phyloP scores from a whole-genome alignment of 2,329 filamentous ascomycete species.

The Atkinsonella hypoxylon region DNA sequence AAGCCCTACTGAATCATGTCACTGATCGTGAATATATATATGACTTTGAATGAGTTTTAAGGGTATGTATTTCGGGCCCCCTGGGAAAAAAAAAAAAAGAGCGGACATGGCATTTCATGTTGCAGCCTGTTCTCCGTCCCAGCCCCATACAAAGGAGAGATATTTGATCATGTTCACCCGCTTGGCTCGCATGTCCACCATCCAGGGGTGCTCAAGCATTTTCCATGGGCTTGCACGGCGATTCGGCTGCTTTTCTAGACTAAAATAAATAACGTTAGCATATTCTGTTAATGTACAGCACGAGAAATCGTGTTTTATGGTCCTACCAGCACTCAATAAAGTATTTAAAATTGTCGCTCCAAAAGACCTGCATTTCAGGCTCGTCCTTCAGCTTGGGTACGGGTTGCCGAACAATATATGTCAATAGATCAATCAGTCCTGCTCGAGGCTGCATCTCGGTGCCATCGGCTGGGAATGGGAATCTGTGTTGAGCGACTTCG shows the following conservation, averaged over 20 bases:
- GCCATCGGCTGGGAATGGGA: conserved; percentile 94
- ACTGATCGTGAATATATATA: background rate
- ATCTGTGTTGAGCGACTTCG: conserved; percentile 98
- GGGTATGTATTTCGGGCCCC: background rate
- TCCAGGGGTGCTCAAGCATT: conserved; percentile 98
- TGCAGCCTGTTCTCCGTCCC: conserved; percentile 49
- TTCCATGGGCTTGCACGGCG: conserved; percentile 91
- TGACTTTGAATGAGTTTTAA: background rate
- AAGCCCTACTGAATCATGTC: background rate
- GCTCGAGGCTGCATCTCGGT: conserved; percentile 91
- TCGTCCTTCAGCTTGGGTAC: conserved; percentile 96
- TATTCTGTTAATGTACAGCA: background rate
- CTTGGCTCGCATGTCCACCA: conserved; percentile 90
- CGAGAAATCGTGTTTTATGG: background rate
- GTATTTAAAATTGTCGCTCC: conserved; percentile 97
- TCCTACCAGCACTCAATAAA: conserved; percentile 98
- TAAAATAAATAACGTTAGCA: conserved; percentile 27
- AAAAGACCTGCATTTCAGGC: conserved; percentile 75
- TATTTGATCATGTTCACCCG: conserved; percentile 97
- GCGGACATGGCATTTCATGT: background rate
- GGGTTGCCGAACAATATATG: conserved; percentile 91
- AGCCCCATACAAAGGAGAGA: conserved; percentile 91
- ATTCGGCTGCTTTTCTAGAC: conserved; percentile 83
- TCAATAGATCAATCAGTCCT: conserved; percentile 86
- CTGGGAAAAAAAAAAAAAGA: background rate